Evolutionary conservation across 192 early-diverging fungal species (phyloP), one percentile per base, ranked within the genome.

Genomic region (Jimgerdemannia flammicorona): DNA sequence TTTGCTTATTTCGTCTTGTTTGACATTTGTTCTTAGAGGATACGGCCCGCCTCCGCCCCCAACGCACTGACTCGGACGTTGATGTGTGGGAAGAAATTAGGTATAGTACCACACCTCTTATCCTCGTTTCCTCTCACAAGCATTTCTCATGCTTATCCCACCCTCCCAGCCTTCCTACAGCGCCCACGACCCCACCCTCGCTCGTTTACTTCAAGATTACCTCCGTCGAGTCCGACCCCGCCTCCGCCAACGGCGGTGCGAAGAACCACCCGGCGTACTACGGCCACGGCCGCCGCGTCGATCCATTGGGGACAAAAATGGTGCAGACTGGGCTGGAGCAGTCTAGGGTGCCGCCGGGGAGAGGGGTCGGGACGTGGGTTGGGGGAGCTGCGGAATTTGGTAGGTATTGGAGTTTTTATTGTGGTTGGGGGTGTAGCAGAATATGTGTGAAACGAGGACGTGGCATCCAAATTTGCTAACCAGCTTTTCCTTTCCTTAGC

Each of bases 261-360:
- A 68, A 18, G 67, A 7, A 41, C 19, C 78, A 84, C 63, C 75
- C 80, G 71, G 40, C 67, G 40, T 83, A 77, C 43, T 83, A 71
- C 72, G 81, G 76, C 3, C 29, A 43, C 40, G 75, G 73, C 11
- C 84, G 83, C 59, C 76, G 76, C 40, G 84, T 93, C 40, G 85
- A 88, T 39, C 84, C 85, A 11, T 83, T 76, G 49, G 72, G 78
- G 4, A 93, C 91, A 44, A 79, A 85, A 72, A 85, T 93, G 77
- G 81, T 88, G 8, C 91, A 92, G 75, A 81, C 87, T 11, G 92
- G 92, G 40, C 69, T 93, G 66, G 86, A 86, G 40, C 82, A 87
- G 70, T 90, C 90, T 0, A 74, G 83, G 64, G 81, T 92, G 2
- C 90, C 91, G 10, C 59, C 80, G 11, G 83, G 82, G 40, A 9